Conservation (phyloP, 305 asterid species). For the Fraxinus nigra region DNA sequence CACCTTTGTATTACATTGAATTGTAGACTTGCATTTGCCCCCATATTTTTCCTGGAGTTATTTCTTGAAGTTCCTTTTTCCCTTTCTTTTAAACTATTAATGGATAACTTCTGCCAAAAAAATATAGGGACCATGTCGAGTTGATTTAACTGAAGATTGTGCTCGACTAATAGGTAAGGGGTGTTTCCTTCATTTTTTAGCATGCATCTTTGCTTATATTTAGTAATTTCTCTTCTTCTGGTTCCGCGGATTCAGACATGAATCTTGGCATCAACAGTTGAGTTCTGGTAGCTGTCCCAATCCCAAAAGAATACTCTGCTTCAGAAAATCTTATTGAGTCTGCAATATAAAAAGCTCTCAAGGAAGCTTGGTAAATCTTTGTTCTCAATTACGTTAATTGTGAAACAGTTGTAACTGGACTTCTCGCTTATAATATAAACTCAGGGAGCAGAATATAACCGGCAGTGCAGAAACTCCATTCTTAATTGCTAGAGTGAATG, state of each 20-base stretch:
- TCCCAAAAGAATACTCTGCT: conserved; percentile 61
- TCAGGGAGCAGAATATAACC: conserved; percentile 70
- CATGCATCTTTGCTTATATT: conserved; percentile 16
- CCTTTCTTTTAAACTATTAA: neutral
- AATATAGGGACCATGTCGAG: conserved; percentile 74
- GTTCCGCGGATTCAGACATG: conserved; percentile 48
- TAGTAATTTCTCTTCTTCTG: neutral
- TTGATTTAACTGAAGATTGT: conserved; percentile 82
- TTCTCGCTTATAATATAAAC: neutral
- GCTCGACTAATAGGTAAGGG: conserved; percentile 70
- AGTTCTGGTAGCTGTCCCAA: conserved; percentile 76
- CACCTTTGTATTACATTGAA: neutral
- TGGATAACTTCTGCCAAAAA: neutral
- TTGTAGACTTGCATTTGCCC: neutral
- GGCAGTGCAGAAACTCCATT: conserved; percentile 80
- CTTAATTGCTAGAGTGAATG: conserved; percentile 69
- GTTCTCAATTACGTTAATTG: neutral
- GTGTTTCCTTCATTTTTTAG: neutral
- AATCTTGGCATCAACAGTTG: conserved; percentile 65
- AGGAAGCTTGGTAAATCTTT: conserved; percentile 66
- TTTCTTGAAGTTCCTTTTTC: neutral
- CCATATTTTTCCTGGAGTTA: neutral
- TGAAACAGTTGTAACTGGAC: neutral
- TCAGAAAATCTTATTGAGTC: conserved; percentile 72
- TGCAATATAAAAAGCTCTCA: conserved; percentile 80